phyloP scores from a whole-genome alignment of 495 filamentous ascomycete species.

The Aspergillus nidulans region DNA sequence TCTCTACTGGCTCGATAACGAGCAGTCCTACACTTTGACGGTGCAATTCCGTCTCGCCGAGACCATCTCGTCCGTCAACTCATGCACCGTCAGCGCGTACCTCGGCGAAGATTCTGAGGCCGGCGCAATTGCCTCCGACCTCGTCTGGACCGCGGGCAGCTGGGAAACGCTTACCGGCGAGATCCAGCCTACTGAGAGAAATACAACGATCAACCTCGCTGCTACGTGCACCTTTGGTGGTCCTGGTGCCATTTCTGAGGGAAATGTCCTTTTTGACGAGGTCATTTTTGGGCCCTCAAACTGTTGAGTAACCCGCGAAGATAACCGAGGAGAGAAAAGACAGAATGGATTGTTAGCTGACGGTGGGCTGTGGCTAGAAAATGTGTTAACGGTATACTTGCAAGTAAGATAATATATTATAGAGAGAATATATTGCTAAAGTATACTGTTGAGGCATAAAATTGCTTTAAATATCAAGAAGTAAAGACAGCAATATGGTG shows the following conservation, averaged over 20 bases:
- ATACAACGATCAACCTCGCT: neutral
- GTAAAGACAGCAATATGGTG: no score
- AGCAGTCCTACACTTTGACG: neutral
- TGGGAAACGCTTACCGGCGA: neutral
- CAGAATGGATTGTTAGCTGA: no score
- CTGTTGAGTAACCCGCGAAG: no score
- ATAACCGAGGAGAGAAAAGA: no score
- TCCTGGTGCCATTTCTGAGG: neutral
- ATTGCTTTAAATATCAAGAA: no score
- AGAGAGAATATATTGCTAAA: no score
- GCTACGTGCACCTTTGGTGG: neutral
- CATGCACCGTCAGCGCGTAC: neutral
- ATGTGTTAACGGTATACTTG: no score
- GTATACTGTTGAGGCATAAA: no score
- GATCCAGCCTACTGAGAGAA: neutral
- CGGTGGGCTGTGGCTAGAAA: no score
- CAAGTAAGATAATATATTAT: no score
- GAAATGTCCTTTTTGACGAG: neutral
- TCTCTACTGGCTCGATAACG: slow-evolving; percentile 3
- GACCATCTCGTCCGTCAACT: neutral
- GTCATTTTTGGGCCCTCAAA: neutral
- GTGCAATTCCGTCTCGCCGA: neutral
- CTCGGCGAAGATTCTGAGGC: neutral
- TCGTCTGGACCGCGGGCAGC: neutral
- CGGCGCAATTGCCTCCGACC: neutral